These are phyloP conservation scores for Geosmithia flava DNA, from an alignment of 2,329 filamentous ascomycete species.

Conservation along the genomic window DNA sequence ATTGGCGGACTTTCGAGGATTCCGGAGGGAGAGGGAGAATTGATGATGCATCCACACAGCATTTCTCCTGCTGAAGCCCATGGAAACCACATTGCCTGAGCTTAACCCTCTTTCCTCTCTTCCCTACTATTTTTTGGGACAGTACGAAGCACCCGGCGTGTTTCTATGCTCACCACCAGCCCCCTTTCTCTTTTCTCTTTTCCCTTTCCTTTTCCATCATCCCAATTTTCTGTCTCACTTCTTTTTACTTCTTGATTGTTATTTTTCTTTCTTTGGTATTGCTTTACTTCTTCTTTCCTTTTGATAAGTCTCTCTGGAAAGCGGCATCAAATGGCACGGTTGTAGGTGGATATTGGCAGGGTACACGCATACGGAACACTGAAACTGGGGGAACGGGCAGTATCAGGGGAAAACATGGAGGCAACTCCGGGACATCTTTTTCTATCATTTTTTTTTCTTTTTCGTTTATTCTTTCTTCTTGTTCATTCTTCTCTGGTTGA, in stretches of 20 bases:
- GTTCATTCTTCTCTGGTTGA: conserved; percentile 5
- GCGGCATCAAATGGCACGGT: neutral
- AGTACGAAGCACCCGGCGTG: neutral
- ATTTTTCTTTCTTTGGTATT: conserved; percentile 4
- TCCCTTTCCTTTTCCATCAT: neutral
- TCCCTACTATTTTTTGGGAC: neutral
- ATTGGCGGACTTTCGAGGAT: conserved; percentile 42
- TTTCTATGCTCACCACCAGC: neutral
- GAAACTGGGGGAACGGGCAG: neutral
- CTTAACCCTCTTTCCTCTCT: neutral
- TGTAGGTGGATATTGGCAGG: neutral
- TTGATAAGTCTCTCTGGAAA: neutral
- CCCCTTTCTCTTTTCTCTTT: neutral
- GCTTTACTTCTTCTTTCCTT: conserved; percentile 1
- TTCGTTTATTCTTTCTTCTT: conserved; percentile 4
- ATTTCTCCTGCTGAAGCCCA: conserved; percentile 4
- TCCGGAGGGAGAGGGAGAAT: conserved; percentile 43
- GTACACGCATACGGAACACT: neutral
- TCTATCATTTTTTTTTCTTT: neutral
- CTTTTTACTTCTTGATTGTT: conserved; percentile 6
- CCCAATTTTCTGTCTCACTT: neutral
- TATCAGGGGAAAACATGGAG: neutral
- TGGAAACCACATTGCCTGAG: conserved; percentile 10
- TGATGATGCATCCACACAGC: conserved; percentile 6
- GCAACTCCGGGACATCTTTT: neutral